A percentile compares a stretch with the other conserved stretches of the same genome.
phyloP scores from a whole-genome alignment of 768 basidiomycete genomes.

The Psilocybe tampanensis region DNA sequence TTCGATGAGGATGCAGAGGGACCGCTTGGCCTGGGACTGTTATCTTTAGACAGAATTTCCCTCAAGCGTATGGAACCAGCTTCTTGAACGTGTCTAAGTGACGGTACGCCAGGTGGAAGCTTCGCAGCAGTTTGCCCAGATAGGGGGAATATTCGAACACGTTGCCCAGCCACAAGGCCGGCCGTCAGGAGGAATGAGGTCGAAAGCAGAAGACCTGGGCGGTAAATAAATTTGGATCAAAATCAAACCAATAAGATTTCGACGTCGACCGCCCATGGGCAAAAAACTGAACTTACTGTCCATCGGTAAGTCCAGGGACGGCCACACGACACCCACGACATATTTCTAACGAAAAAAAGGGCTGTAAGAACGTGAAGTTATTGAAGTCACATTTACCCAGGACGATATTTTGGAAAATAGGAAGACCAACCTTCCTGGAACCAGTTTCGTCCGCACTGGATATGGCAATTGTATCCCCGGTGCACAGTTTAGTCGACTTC shows the following conservation, averaged over 20 bases:
- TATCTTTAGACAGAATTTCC: constrained; percentile 38
- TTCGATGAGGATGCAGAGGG: constrained; percentile 19
- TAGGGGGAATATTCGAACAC: constrained; percentile 52
- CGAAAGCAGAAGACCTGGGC: constrained; percentile 56
- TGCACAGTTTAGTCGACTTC: constrained; percentile 60
- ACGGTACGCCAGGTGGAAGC: constrained; percentile 47
- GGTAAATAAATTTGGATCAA: constrained; percentile 8
- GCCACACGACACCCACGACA: constrained; percentile 76
- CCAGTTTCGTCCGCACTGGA: constrained; percentile 36
- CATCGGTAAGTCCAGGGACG: constrained; percentile 61
- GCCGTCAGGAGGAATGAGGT: constrained; percentile 64
- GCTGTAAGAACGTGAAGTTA: neutral
- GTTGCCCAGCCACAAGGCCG: constrained; percentile 49
- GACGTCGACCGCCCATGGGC: constrained; percentile 13
- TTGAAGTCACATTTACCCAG: constrained; percentile 14
- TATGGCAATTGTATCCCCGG: constrained; percentile 71
- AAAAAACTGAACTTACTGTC: constrained; percentile 49
- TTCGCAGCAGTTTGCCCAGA: constrained; percentile 38
- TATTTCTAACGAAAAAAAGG: constrained; percentile 46
- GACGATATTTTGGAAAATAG: constrained; percentile 1
- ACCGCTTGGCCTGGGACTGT: constrained; percentile 6
- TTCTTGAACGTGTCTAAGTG: constrained; percentile 49
- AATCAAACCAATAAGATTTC: constrained; percentile 10
- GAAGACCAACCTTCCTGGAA: constrained; percentile 26
- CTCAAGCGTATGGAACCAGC: constrained; percentile 55